phyloP scores from a whole-genome alignment of 2,329 filamentous ascomycete genomes.

The Ophiostoma populinum region DNA sequence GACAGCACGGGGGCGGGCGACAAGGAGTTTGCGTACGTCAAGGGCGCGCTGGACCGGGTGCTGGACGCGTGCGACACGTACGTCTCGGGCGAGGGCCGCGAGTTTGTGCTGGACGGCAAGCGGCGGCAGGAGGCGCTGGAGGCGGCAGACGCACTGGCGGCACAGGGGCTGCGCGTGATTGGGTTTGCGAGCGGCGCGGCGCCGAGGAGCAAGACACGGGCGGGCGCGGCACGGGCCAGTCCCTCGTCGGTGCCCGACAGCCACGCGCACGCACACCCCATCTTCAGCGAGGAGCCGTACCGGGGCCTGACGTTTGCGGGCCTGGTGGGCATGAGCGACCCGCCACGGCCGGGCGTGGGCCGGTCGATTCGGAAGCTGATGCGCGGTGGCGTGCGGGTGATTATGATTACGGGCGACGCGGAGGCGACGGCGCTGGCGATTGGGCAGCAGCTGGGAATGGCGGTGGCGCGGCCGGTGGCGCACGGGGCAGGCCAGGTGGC shows the following conservation, averaged over 20 bases:
- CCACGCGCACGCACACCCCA: constrained; percentile 23
- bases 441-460: constrained; percentile 88
- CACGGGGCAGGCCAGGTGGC: constrained; percentile 37
- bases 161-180: constrained; percentile 75
- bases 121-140: constrained; percentile 57
- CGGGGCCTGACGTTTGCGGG: constrained; percentile 77
- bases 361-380: constrained; percentile 78
- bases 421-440: constrained; percentile 91
- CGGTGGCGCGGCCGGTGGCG: constrained; percentile 40
- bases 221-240: constrained; percentile 24
- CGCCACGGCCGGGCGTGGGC: constrained; percentile 76
- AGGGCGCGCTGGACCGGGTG: constrained; percentile 80
- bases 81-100: constrained; percentile 67
- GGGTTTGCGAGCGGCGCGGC: constrained; percentile 73
- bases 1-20: constrained; percentile 34
- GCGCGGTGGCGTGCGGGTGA: constrained; percentile 87
- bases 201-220: constrained; percentile 18
- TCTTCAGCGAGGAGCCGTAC: constrained; percentile 53
- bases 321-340: constrained; percentile 92
- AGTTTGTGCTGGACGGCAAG: constrained; percentile 66
- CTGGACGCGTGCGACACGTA: constrained; percentile 81
- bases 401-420: constrained; percentile 98
- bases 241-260: constrained; percentile 20
- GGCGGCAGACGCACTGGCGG: constrained; percentile 74
- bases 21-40: constrained; percentile 80